Conservation (phyloP, 2,329 filamentous ascomycete species). For the Penicillium italicum region DNA sequence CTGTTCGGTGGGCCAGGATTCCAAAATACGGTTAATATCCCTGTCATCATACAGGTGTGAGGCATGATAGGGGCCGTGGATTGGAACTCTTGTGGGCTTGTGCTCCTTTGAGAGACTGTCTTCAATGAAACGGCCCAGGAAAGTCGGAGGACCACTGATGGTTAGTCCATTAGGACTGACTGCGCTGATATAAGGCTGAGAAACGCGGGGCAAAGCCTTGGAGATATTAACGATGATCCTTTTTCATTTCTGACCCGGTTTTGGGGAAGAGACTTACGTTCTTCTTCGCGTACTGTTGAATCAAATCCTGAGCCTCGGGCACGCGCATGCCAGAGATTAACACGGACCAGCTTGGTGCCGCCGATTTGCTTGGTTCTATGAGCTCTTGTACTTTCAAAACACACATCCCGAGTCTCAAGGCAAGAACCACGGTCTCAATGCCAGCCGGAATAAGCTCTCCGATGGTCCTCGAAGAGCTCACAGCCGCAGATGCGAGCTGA, state of each 20-base stretch:
- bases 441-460: constrained; percentile 43
- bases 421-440: constrained; percentile 42
- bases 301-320: constrained; percentile 26
- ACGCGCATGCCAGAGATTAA: constrained; percentile 40
- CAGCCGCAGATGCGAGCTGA: constrained; percentile 40
- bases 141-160: constrained; percentile 56
- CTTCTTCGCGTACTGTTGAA: constrained; percentile 22
- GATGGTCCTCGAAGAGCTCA: constrained; percentile 40
- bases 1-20: constrained; percentile 30
- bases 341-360: constrained; percentile 40
- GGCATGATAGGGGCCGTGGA: constrained; percentile 59
- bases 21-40: constrained; percentile 52
- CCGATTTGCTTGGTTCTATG: constrained; percentile 30
- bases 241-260: not conserved
- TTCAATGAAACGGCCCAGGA: constrained; percentile 52
- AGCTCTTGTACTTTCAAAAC: constrained; percentile 38
- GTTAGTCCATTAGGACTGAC: constrained; percentile 58
- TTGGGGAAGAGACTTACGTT: constrained; percentile 23
- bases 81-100: constrained; percentile 52
- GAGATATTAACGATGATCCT: not conserved
- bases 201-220: constrained; percentile 48
- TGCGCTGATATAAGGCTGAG: constrained; percentile 57
- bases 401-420: constrained; percentile 45
- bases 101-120: constrained; percentile 48
- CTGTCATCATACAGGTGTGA: constrained; percentile 51